phyloP scores from a whole-genome alignment of 768 basidiomycete species.

The Mycena vitilis region DNA sequence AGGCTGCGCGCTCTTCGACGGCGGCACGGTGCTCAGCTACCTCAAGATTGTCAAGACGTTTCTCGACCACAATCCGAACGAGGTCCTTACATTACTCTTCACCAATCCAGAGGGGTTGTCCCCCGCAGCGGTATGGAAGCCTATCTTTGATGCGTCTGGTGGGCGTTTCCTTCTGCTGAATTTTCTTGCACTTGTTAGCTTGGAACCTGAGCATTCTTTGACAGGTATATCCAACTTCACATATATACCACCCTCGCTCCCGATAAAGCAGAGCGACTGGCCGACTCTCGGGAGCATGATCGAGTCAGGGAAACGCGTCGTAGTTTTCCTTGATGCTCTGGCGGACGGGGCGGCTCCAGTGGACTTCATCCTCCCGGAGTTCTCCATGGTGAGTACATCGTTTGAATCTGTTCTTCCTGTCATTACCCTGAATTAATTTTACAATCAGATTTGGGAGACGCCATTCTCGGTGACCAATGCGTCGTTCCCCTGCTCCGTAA shows the following conservation, averaged over 20 bases:
- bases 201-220: no score
- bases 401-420: slow-evolving; percentile 5
- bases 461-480: slow-evolving; percentile 63
- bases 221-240: slow-evolving; percentile 57
- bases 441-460: slow-evolving; percentile 65
- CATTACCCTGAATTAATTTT: background rate
- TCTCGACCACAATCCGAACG: slow-evolving; percentile 71
- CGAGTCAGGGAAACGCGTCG: slow-evolving; percentile 66
- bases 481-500: slow-evolving; percentile 64
- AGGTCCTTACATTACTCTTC: slow-evolving; percentile 74
- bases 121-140: slow-evolving; percentile 60
- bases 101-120: slow-evolving; percentile 72
- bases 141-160: slow-evolving; percentile 64
- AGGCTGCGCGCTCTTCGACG: slow-evolving; percentile 66
- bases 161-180: no score
- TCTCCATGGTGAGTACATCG: slow-evolving; percentile 55
- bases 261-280: slow-evolving; percentile 62
- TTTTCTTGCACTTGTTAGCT: no score
- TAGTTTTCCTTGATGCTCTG: slow-evolving; percentile 70
- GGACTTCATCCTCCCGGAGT: slow-evolving; percentile 67
- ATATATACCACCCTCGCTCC: slow-evolving; percentile 63
- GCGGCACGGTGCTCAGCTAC: slow-evolving; percentile 62
- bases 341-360: slow-evolving; percentile 52
- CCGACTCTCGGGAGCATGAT: slow-evolving; percentile 75
- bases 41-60: slow-evolving; percentile 65